These are phyloP conservation scores for Lecanicillium sp. DNA, from an alignment of 2,329 filamentous ascomycete genomes.

Conservation along the genomic window DNA sequence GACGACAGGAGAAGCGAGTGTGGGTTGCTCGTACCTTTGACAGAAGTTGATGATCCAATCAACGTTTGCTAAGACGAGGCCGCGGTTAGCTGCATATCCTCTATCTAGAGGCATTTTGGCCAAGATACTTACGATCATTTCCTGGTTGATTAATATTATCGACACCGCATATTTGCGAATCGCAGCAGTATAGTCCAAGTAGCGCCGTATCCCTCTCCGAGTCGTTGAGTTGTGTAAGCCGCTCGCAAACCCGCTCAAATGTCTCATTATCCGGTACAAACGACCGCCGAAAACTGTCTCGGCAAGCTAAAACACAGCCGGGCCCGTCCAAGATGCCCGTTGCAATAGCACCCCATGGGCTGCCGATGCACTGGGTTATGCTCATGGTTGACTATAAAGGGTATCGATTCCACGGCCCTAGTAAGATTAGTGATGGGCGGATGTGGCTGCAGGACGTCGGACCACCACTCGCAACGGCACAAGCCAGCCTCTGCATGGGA, in stretches of 20 bases:
- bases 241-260: constrained; percentile 23
- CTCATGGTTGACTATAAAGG: too few relatives aligned
- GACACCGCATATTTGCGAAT: constrained; percentile 41
- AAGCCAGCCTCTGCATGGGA: too few relatives aligned
- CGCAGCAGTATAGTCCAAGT: constrained; percentile 43
- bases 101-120: too few relatives aligned
- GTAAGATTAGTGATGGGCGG: too few relatives aligned
- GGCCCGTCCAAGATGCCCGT: constrained; percentile 5
- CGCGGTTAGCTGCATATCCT: too few relatives aligned
- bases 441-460: too few relatives aligned
- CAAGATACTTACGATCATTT: constrained; percentile 42
- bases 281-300: constrained; percentile 6
- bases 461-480: too few relatives aligned
- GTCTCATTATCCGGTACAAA: constrained; percentile 15
- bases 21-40: constrained; percentile 31
- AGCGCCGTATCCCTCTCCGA: constrained; percentile 23
- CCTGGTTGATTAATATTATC: constrained; percentile 19
- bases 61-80: constrained; percentile 33
- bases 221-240: constrained; percentile 17
- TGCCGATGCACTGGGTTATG: constrained; percentile 2
- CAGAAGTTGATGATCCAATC: constrained; percentile 43
- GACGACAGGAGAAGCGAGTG: background rate
- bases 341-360: constrained; percentile 7
- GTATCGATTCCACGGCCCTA: too few relatives aligned
- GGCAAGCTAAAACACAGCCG: constrained; percentile 7